Percentiles rank a stretch among this genome's conserved stretches.
Conservation (phyloP, 176 grass and related monocot species). For the Eragrostis nindensis region DNA sequence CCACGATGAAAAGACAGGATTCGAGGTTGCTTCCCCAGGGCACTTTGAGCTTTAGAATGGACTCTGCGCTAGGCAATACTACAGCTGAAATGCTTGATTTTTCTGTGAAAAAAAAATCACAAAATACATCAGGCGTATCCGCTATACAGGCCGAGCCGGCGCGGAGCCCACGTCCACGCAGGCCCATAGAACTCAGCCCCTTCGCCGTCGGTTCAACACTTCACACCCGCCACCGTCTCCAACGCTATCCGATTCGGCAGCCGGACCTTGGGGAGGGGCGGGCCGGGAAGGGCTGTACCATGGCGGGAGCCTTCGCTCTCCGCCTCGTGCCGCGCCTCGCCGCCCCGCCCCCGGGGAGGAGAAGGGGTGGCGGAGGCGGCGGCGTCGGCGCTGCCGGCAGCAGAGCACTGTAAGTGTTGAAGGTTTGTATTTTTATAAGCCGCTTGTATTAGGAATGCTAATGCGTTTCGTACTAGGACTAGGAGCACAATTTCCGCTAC, state of each 20-base stretch:
- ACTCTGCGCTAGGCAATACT: background rate
- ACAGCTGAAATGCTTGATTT: too few species aligned
- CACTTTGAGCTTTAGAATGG: constrained; percentile 9
- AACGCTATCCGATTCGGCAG: constrained; percentile 20
- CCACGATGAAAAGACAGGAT: background rate
- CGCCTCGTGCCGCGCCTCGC: constrained; percentile 37
- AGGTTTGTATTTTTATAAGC: background rate
- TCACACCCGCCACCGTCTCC: background rate
- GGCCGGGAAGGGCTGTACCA: background rate
- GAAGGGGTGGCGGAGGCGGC: background rate
- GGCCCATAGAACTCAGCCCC: background rate
- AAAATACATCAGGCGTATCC: too few species aligned
- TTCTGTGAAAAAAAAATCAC: too few species aligned
- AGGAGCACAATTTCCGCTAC: background rate
- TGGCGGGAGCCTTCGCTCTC: constrained; percentile 37
- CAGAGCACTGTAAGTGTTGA: constrained; percentile 44
- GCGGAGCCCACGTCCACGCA: too few species aligned
- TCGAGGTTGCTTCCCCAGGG: constrained; percentile 25
- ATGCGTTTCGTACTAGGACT: background rate
- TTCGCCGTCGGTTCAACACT: background rate
- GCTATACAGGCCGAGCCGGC: background rate
- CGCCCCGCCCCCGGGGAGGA: background rate
- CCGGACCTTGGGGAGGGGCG: background rate
- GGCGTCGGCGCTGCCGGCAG: background rate
- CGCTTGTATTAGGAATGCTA: background rate